These are phyloP conservation scores for Ceratocystis colombiana DNA, from an alignment of 2,329 filamentous ascomycete genomes.

Conservation along the genomic window DNA sequence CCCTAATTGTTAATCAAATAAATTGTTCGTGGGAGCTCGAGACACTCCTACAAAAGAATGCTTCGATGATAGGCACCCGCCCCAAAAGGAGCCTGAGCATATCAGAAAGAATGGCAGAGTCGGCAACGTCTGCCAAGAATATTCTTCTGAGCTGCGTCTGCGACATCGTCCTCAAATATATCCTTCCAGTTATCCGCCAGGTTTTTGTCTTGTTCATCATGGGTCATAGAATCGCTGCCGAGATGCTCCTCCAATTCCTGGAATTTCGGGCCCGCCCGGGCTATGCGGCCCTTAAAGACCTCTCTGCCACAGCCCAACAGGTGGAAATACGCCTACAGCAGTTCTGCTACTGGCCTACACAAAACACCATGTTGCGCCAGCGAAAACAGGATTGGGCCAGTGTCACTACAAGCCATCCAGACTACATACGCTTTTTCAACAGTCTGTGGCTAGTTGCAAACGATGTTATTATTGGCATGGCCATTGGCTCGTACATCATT, in stretches of 20 bases:
- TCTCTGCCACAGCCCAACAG: slow-evolving; percentile 93
- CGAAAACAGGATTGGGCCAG: slow-evolving; percentile 90
- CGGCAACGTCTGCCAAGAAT: slow-evolving; percentile 75
- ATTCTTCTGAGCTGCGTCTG: slow-evolving; percentile 59
- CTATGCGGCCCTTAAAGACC: slow-evolving; percentile 79
- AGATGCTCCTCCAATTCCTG: slow-evolving; percentile 65
- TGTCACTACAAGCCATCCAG: slow-evolving; percentile 86
- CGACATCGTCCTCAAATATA: slow-evolving; percentile 60
- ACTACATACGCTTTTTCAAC: slow-evolving; percentile 99
- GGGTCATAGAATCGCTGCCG: slow-evolving; percentile 68
- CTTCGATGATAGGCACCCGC: slow-evolving; percentile 69
- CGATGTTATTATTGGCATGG: slow-evolving; percentile 96
- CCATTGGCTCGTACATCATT: slow-evolving; percentile 90
- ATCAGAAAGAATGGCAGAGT: slow-evolving; percentile 87
- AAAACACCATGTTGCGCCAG: slow-evolving; percentile 83
- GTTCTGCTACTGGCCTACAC: slow-evolving; percentile 98
- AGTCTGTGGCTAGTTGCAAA: slow-evolving; percentile 97
- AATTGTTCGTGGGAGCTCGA: slow-evolving; percentile 93
- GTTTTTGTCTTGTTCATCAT: slow-evolving; percentile 70
- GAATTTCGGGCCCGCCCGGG: slow-evolving; percentile 76
- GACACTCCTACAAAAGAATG: slow-evolving; percentile 76
- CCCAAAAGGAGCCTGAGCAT: slow-evolving; percentile 81
- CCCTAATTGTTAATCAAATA: slow-evolving; percentile 79
- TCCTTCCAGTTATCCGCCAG: slow-evolving; percentile 65
- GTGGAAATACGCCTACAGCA: slow-evolving; percentile 94